phyloP scores from a whole-genome alignment of 805 yeast genomes.

The Saturnispora quitensis region DNA sequence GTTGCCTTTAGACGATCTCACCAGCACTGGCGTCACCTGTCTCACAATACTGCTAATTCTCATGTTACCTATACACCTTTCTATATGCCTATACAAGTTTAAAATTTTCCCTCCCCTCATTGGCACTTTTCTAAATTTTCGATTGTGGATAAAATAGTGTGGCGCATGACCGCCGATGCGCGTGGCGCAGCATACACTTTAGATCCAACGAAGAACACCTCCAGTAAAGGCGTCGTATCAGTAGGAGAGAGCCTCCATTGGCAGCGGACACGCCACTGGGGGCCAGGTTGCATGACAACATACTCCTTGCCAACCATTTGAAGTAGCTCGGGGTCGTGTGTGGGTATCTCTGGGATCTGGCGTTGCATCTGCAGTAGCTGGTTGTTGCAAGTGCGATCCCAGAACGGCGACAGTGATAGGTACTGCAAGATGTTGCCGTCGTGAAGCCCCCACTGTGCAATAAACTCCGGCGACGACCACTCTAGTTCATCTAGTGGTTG shows the following conservation, averaged over 20 bases:
- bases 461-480: slow-evolving; percentile 98
- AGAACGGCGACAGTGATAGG: slow-evolving; percentile 90
- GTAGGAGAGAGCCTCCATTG: not conserved
- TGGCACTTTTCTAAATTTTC: not conserved
- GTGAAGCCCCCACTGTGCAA: slow-evolving; percentile 76
- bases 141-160: not conserved
- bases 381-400: slow-evolving; percentile 87
- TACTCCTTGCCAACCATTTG: slow-evolving; percentile 86
- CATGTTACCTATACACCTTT: slow-evolving; percentile 21
- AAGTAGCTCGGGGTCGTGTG: slow-evolving; percentile 40
- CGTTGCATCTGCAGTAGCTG: slow-evolving; percentile 94
- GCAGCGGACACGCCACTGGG: not conserved
- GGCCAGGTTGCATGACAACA: slow-evolving; percentile 32
- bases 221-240: not conserved
- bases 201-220: slow-evolving; percentile 1
- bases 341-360: slow-evolving; percentile 53
- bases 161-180: not conserved
- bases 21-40: slow-evolving; percentile 38
- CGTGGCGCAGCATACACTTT: slow-evolving; percentile 5
- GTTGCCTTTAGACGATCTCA: slow-evolving; percentile 50
- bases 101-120: not conserved
- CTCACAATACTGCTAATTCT: slow-evolving; percentile 26
- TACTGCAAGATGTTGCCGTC: slow-evolving; percentile 90
- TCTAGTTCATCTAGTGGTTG: slow-evolving; percentile 69
- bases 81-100: not conserved